Percentiles rank a stretch among this genome's conserved stretches.
phyloP scores from a whole-genome alignment of 306 rosid genomes.

The Prunus fruticosa region DNA sequence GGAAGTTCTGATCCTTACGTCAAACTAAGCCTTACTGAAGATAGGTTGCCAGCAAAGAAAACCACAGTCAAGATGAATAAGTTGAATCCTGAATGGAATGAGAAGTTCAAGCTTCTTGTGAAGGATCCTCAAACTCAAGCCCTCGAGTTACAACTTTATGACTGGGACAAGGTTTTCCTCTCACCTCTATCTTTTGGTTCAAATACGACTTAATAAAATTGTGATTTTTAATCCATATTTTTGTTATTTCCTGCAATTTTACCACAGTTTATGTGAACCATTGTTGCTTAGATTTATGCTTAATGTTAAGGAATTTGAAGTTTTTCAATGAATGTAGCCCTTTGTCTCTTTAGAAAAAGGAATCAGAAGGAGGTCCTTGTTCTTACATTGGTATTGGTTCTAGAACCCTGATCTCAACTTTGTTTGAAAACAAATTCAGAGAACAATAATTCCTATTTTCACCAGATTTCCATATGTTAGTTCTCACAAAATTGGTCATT shows the following conservation, averaged over 20 bases:
- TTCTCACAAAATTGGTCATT: background rate
- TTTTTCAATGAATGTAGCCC: background rate
- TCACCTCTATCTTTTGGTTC: background rate
- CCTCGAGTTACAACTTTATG: conserved; percentile 82
- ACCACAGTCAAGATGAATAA: conserved; percentile 72
- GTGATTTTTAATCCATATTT: background rate
- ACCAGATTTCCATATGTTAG: background rate
- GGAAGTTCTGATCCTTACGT: conserved; percentile 96
- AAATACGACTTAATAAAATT: background rate
- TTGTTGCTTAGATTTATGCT: background rate
- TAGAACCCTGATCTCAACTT: background rate
- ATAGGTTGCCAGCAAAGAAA: conserved; percentile 68
- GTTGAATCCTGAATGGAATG: conserved; percentile 94
- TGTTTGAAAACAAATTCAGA: background rate
- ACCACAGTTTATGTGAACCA: background rate
- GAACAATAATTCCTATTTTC: background rate
- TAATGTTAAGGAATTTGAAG: background rate
- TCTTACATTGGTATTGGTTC: background rate
- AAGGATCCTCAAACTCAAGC: conserved; percentile 81
- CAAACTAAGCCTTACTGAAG: conserved; percentile 71
- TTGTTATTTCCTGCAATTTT: background rate
- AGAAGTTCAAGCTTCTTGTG: conserved; percentile 83
- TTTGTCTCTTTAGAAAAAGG: background rate
- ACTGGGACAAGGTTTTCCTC: conserved; percentile 88
- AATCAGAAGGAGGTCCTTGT: background rate